Conservation (phyloP, 139 green algal genomes). For the Ettlia oleoabundans region DNA sequence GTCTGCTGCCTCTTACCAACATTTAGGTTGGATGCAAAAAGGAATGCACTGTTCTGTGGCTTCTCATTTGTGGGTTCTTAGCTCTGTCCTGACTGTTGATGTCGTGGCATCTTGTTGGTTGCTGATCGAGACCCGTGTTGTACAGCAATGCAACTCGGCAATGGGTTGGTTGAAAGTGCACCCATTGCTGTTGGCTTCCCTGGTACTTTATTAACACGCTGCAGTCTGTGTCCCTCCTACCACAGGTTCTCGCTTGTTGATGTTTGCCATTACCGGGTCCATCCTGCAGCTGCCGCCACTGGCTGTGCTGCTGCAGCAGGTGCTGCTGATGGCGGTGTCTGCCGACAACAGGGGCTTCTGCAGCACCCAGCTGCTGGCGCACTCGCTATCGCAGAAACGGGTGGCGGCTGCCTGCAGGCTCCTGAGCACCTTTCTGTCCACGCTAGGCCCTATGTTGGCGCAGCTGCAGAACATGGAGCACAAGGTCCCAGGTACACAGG, state of each 20-base stretch:
- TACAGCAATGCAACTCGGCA: no score
- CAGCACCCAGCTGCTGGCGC: not conserved
- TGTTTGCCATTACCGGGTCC: not conserved
- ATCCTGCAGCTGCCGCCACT: slow-evolving; percentile 4
- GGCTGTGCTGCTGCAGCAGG: not conserved
- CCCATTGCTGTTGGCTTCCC: not conserved
- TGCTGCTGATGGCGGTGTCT: not conserved
- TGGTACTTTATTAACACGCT: no score
- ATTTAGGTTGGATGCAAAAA: no score
- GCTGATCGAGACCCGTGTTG: no score
- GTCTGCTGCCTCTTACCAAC: no score
- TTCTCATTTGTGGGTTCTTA: no score
- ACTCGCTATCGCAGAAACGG: not conserved
- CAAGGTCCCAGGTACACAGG: no score
- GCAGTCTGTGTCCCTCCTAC: not conserved
- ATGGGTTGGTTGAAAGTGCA: not conserved
- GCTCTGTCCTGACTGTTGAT: no score
- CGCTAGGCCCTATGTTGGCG: not conserved
- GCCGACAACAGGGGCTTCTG: not conserved
- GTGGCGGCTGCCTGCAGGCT: not conserved
- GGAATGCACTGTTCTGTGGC: no score
- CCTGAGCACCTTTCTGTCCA: not conserved
- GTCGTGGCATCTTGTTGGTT: no score
- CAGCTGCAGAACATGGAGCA: not conserved
- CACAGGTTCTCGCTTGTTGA: not conserved